Conservation (phyloP, 371 early-diverging fungal species). For the Nematocida minor region DNA sequence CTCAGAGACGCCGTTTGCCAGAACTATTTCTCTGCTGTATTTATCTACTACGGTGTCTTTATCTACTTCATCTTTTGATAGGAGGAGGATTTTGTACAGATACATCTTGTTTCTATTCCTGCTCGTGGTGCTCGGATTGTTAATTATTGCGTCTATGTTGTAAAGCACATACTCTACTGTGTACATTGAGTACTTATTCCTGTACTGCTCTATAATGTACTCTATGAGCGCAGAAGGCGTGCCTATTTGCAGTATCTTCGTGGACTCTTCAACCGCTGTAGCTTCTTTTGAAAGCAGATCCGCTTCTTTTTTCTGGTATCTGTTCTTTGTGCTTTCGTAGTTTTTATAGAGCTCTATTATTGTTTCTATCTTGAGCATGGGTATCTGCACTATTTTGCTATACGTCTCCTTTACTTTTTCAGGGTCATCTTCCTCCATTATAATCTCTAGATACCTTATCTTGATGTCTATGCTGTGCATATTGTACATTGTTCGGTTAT, state of each 20-base stretch:
- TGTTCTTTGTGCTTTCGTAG: conserved; percentile 50
- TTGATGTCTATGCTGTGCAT: conserved; percentile 46
- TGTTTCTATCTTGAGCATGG: conserved; percentile 34
- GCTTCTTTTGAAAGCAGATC: conserved; percentile 43
- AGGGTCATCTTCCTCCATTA: conserved; percentile 45
- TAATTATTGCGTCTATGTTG: background rate
- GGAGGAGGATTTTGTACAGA: conserved; percentile 20
- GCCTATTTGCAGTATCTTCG: background rate
- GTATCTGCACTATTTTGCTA: conserved; percentile 44
- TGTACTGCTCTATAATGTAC: conserved; percentile 39
- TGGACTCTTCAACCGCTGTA: conserved; percentile 17
- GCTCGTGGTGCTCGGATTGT: background rate
- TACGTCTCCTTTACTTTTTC: conserved; percentile 55
- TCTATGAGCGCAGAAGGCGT: conserved; percentile 42
- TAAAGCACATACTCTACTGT: conserved; percentile 10
- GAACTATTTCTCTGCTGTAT: background rate
- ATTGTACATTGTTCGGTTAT: conserved; percentile 45
- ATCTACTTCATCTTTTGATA: background rate
- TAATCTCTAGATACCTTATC: conserved; percentile 42
- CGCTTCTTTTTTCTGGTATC: conserved; percentile 36
- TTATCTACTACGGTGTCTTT: background rate
- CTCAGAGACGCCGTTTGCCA: conserved; percentile 16
- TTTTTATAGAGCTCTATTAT: conserved; percentile 55
- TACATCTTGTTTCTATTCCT: conserved; percentile 12
- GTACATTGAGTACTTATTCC: conserved; percentile 14